Evolutionary conservation across 1,139 yeast species (phyloP), one percentile per base, ranked within the genome.

Genomic region (Arxiozyma telluris): DNA sequence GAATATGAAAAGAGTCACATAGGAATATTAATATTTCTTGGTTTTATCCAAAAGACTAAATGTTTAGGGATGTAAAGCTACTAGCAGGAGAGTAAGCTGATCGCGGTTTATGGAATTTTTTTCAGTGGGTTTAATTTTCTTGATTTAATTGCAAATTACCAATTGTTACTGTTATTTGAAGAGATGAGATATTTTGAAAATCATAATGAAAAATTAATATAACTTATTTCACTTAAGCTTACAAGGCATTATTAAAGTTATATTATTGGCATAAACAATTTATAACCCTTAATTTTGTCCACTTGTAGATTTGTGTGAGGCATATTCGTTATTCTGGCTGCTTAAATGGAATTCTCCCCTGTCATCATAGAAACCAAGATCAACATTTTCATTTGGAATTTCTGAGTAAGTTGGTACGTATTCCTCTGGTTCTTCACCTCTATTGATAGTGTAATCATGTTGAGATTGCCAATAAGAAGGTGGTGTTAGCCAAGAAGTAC

Each of bases 401-500:
- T 76, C 86, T 0, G 88, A 77, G 59, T 85, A 85, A 8, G 82
- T 74, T 0, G 93, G 93, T 0, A 84, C 87, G 57, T 61, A 70
- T 22, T 75, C 74, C 1, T 34, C n/a, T 6, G 42, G 49, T 53
- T 59, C 66, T 4, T 65, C 58, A 9, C 25, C 42, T 4, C 39
- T 41, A 9, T 70, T 49, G 51, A 66, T 76, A 50, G 76, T 75
- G 61, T 83, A 80, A 55, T 81, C 84, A 53, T 73, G 75, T 62
- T 86, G 88, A 3, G 93, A 79, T 63, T 84, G 91, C 56, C 76
- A 71, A 66, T 89, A 89, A n/a, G 85, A 76, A 0, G 96, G 96
- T 3, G 96, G 96, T 0, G 94, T 84, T 77, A 90, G 79, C 94
- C 96, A 90, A 12, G 87, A 81, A 1, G 96, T 89, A 8, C 95